Base-by-base conservation (phyloP, 2,329 filamentous ascomycete species). In the Xylariaceae sp. region DNA sequence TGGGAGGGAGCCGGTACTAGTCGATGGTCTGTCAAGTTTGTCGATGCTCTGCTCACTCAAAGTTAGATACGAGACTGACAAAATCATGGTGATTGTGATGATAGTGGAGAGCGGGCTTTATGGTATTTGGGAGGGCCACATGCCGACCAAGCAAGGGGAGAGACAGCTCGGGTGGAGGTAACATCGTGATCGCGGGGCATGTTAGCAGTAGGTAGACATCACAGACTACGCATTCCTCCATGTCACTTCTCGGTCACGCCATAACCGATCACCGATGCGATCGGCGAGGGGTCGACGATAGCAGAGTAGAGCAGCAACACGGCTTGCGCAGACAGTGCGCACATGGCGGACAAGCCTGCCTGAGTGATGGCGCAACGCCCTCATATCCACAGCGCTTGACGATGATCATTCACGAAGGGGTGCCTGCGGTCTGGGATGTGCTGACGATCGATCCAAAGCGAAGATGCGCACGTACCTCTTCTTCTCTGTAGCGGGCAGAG, bases 1-100 rank as follows among this genome's bases (percentile, higher is more conserved):
- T 30, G 23, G 23, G 23, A 69, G 61, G 61, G 63, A 64, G 50
- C 41, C 78, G 75, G 60, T 76, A 75, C 61, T 81, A 79, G 66
- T 78, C 77, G 64, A 76, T 74, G 11, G 57, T 64, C 51, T 65
- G 64, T 57, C 67, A 66, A 55, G 65, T 69, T 53, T 63, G 64
- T 64, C 66, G 67, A 44, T 63, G 67, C 60, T 64, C 68, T 70
- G 63, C 54, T 64, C 62, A 61, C 64, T 64, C 49, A 58, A 61
- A 4, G 68, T 73, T 67, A 72, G 70, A 65, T 67, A 67, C 60
- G 64, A 66, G 50, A 53, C 57, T 62, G 67, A 65, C 70, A 71
- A 72, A 17, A 56, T 51, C 7, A 13, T 17, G 9, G 7, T 57
- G 10, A 23, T 23, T 17, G 15, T 35, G n/a, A 18, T 17, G 30